A percentile compares a stretch with the other conserved stretches of the same genome.
Conservation (phyloP, 371 early-diverging fungal species). For the Syncephalis plumigaleata region DNA sequence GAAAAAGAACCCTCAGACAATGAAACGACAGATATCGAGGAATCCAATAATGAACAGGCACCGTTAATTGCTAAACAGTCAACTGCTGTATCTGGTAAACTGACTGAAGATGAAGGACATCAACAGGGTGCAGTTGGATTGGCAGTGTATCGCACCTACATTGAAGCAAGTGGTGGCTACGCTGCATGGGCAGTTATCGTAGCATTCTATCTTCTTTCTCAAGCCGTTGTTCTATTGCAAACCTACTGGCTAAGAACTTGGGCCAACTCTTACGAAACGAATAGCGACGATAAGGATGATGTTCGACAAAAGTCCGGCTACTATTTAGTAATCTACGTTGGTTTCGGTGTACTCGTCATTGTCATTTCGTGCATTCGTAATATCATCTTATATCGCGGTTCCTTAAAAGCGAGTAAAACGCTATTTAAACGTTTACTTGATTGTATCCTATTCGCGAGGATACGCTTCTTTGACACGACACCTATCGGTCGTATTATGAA, state of each 20-base stretch:
- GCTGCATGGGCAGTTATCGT: constrained; percentile 26
- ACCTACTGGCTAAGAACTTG: constrained; percentile 12
- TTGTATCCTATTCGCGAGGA: constrained; percentile 34
- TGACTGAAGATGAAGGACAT: constrained; percentile 37
- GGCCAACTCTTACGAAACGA: constrained; percentile 3
- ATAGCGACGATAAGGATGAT: not conserved
- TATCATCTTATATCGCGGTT: constrained; percentile 17
- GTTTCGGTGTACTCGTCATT: not conserved
- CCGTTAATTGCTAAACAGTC: constrained; percentile 6
- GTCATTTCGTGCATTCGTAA: not conserved
- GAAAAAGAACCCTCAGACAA: constrained; percentile 16
- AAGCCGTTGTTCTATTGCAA: constrained; percentile 22
- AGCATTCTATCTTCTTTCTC: constrained; percentile 26
- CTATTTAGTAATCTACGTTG: not conserved
- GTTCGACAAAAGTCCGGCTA: constrained; percentile 8
- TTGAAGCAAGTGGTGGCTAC: constrained; percentile 41
- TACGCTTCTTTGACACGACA: constrained; percentile 76
- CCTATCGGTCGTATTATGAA: constrained; percentile 72
- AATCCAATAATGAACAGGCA: constrained; percentile 6
- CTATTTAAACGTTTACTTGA: constrained; percentile 26
- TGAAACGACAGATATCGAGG: not conserved
- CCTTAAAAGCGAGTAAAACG: constrained; percentile 21
- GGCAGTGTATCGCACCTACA: constrained; percentile 38
- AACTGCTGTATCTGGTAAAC: constrained; percentile 1
- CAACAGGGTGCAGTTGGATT: constrained; percentile 40